phyloP scores from a whole-genome alignment of 495 filamentous ascomycete genomes.

The Penicillium turbatum region DNA sequence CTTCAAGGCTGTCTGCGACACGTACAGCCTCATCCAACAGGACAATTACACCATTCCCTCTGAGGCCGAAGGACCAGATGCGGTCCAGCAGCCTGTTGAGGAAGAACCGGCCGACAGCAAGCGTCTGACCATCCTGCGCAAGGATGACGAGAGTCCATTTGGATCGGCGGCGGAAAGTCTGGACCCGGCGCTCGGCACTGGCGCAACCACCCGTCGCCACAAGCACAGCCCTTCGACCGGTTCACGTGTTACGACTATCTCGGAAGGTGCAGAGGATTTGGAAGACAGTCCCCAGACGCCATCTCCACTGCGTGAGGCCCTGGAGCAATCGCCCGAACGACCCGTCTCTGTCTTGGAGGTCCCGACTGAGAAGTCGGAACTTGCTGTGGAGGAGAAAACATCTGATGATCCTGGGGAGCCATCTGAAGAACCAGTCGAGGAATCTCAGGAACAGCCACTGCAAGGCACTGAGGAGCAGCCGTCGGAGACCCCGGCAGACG shows the following conservation, averaged over 20 bases:
- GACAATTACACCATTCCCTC: slow-evolving; percentile 94
- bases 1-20: slow-evolving; percentile 94
- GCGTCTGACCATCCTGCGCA: slow-evolving; percentile 45
- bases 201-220: slow-evolving; percentile 68
- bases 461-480: slow-evolving; percentile 2
- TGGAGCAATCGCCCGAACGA: slow-evolving; percentile 16
- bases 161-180: slow-evolving; percentile 20
- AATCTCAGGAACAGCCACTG: slow-evolving; percentile 2
- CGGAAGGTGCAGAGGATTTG: slow-evolving; percentile 67
- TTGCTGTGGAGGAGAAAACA: slow-evolving; percentile 3
- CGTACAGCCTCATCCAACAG: slow-evolving; percentile 79
- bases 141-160: slow-evolving; percentile 29
- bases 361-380: not conserved
- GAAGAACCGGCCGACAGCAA: slow-evolving; percentile 34
- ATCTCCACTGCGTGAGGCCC: slow-evolving; percentile 14
- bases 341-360: slow-evolving; percentile 10
- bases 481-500: slow-evolving; percentile 3
- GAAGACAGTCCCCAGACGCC: slow-evolving; percentile 20
- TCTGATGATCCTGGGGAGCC: not conserved
- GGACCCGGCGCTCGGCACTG: slow-evolving; percentile 45
- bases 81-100: slow-evolving; percentile 37
- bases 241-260: slow-evolving; percentile 66
- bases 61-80: slow-evolving; percentile 77
- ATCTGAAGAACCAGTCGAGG: slow-evolving; percentile 1
- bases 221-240: slow-evolving; percentile 72